These are phyloP conservation scores for Dactylonectria estremocensis DNA, from an alignment of 2,329 filamentous ascomycete species.

Conservation along the genomic window DNA sequence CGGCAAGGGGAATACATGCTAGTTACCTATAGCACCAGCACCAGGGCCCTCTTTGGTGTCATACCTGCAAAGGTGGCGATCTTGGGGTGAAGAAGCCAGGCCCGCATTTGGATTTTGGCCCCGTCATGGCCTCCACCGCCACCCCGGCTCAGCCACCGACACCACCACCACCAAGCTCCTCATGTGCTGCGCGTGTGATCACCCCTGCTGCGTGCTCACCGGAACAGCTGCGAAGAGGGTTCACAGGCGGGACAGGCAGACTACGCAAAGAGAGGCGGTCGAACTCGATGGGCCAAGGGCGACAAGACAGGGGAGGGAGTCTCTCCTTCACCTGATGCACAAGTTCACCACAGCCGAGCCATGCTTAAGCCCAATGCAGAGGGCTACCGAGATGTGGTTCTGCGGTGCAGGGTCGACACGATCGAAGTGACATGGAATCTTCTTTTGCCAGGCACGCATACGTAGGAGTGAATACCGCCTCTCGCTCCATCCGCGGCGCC, in stretches of 20 bases:
- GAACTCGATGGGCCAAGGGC: background rate
- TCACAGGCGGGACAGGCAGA: background rate
- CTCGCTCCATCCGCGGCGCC: background rate
- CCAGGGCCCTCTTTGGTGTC: background rate
- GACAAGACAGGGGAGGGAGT: background rate
- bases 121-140: background rate
- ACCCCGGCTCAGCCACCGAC: background rate
- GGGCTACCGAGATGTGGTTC: background rate
- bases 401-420: background rate
- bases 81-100: background rate
- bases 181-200: slow-evolving; percentile 9
- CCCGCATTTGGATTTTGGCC: background rate
- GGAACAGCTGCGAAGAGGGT: background rate
- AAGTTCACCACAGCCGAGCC: slow-evolving; percentile 3
- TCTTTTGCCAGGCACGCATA: background rate
- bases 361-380: background rate
- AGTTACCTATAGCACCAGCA: background rate
- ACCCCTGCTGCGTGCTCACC: slow-evolving; percentile 8
- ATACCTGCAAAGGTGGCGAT: background rate
- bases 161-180: background rate
- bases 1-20: slow-evolving; percentile 12
- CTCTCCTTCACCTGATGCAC: slow-evolving; percentile 10
- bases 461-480: too few species aligned
- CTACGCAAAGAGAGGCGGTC: background rate
- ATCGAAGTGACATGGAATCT: slow-evolving; percentile 5